These are phyloP conservation scores for Rhizopus microsporus DNA, from an alignment of 371 early-diverging fungal genomes.

Conservation along the genomic window DNA sequence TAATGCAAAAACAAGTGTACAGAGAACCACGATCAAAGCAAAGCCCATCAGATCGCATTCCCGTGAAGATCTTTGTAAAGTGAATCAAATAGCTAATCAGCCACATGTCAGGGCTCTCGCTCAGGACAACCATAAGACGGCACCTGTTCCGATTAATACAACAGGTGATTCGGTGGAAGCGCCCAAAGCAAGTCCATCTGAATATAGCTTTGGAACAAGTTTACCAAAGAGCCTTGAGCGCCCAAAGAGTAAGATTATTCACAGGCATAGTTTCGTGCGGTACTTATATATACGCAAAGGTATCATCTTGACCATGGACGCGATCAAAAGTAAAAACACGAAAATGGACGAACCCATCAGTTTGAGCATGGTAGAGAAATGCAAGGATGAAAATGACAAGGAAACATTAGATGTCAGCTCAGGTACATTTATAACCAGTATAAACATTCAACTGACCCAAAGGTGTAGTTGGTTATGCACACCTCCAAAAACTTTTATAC, in stretches of 20 bases:
- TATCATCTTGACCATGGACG: slow-evolving; percentile 26
- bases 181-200: slow-evolving; percentile 34
- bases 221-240: slow-evolving; percentile 24
- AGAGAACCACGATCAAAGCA: not conserved
- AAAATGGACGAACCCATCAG: slow-evolving; percentile 15
- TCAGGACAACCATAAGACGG: slow-evolving; percentile 81
- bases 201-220: slow-evolving; percentile 29
- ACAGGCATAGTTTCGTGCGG: not conserved
- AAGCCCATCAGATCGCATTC: slow-evolving; percentile 12
- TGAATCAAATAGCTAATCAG: slow-evolving; percentile 41
- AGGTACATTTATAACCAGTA: slow-evolving; percentile 7
- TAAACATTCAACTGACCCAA: too few species aligned
- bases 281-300: not conserved
- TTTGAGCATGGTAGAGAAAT: slow-evolving; percentile 10
- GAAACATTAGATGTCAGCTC: slow-evolving; percentile 12
- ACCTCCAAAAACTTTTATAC: slow-evolving; percentile 48
- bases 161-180: slow-evolving; percentile 7
- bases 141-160: slow-evolving; percentile 71
- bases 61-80: slow-evolving; percentile 31
- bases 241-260: slow-evolving; percentile 21
- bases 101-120: slow-evolving; percentile 51
- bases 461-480: slow-evolving; percentile 36
- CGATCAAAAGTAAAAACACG: slow-evolving; percentile 13
- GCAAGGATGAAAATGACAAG: not conserved
- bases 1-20: slow-evolving; percentile 1